phyloP scores from a whole-genome alignment of 2,329 filamentous ascomycete genomes.

The Fusarium sororula region DNA sequence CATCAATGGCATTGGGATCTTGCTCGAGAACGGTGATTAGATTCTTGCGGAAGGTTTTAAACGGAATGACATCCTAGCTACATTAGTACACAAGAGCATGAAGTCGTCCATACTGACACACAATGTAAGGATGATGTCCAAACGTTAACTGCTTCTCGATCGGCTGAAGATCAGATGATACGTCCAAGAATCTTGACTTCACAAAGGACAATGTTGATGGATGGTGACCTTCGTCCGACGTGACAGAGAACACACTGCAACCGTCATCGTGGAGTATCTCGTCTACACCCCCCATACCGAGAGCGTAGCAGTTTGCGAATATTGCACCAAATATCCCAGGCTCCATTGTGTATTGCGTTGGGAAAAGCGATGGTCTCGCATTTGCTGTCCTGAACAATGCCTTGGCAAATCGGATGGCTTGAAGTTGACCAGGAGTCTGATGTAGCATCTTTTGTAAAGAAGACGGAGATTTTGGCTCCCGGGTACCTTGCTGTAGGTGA shows the following conservation, averaged over 20 bases:
- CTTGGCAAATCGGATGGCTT: constrained; percentile 34
- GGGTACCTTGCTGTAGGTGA: constrained; percentile 32
- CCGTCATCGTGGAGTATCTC: constrained; percentile 41
- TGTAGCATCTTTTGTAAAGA: background rate
- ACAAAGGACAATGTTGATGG: constrained; percentile 38
- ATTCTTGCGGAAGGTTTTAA: constrained; percentile 45
- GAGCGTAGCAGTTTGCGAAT: constrained; percentile 50
- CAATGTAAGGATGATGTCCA: constrained; percentile 49
- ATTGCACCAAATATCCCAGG: constrained; percentile 47
- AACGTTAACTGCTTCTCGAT: constrained; percentile 46
- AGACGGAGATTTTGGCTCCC: background rate
- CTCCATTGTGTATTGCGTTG: constrained; percentile 29
- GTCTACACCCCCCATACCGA: constrained; percentile 43
- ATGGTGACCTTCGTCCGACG: constrained; percentile 36
- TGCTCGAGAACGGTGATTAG: constrained; percentile 38
- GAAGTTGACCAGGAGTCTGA: constrained; percentile 30
- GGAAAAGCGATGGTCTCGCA: constrained; percentile 20
- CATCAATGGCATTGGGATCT: constrained; percentile 45
- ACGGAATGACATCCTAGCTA: constrained; percentile 48
- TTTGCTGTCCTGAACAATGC: constrained; percentile 27
- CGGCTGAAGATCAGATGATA: constrained; percentile 45
- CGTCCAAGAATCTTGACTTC: constrained; percentile 35
- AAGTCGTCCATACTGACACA: constrained; percentile 5
- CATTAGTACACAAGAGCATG: constrained; percentile 7
- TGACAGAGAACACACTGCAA: constrained; percentile 46